phyloP scores from a whole-genome alignment of 108 stramenopile species.

The Nitzschia palea region DNA sequence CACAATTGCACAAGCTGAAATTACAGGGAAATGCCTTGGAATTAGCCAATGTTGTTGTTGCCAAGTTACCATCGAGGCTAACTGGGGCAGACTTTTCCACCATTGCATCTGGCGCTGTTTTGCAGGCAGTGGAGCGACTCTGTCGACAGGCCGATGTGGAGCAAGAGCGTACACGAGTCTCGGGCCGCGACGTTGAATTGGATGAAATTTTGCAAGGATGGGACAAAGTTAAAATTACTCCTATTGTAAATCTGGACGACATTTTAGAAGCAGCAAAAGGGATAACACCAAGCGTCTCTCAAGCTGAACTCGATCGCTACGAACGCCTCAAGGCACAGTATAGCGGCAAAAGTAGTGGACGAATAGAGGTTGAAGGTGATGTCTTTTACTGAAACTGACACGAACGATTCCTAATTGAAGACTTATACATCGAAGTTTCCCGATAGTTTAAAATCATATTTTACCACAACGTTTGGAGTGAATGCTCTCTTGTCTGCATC shows the following conservation, averaged over 20 bases:
- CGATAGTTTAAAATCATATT: too few species aligned
- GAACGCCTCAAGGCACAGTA: slow-evolving; percentile 47
- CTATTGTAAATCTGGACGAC: slow-evolving; percentile 59
- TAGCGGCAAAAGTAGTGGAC: background rate
- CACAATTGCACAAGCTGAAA: slow-evolving; percentile 85
- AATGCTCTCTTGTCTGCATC: too few species aligned
- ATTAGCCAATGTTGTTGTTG: slow-evolving; percentile 58
- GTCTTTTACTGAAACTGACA: slow-evolving; percentile 16
- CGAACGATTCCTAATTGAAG: too few species aligned
- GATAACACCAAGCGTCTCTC: slow-evolving; percentile 68
- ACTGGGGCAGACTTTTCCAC: slow-evolving; percentile 95
- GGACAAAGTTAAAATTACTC: slow-evolving; percentile 57
- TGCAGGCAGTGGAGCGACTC: slow-evolving; percentile 68
- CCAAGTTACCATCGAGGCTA: slow-evolving; percentile 69
- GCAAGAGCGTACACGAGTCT: slow-evolving; percentile 17
- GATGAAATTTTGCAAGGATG: slow-evolving; percentile 59
- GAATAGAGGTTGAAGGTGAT: slow-evolving; percentile 7
- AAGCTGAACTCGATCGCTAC: slow-evolving; percentile 61
- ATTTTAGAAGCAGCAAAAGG: slow-evolving; percentile 63
- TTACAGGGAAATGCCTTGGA: slow-evolving; percentile 66
- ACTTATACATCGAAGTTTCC: too few species aligned
- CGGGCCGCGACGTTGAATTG: slow-evolving; percentile 1
- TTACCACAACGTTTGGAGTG: too few species aligned
- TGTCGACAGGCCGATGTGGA: slow-evolving; percentile 78
- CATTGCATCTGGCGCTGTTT: slow-evolving; percentile 83